Evolutionary conservation across 805 yeast genomes (phyloP).

Genomic region (Myxozyma vanderwaltii): DNA sequence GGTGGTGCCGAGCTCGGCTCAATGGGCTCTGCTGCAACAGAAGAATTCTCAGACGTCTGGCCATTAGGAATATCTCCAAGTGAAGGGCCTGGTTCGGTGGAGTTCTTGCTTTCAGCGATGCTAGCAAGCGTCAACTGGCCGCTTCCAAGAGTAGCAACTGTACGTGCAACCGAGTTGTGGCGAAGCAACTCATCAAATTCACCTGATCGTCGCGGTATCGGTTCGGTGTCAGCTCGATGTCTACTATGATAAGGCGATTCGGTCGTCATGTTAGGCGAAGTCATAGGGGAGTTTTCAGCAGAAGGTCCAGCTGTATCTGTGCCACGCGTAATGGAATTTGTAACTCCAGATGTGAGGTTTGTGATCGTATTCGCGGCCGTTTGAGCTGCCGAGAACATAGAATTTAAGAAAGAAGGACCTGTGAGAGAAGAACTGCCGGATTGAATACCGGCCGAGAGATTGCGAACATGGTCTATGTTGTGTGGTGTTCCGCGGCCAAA

Average conservation of each 20-base stretch:
- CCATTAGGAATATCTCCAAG: neutral
- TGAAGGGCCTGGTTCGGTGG: neutral
- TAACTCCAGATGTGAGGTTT: conserved; percentile 27
- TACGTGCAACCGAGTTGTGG: conserved; percentile 25
- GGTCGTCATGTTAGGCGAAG: neutral
- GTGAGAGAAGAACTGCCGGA: neutral
- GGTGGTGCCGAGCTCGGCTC: conserved; percentile 63
- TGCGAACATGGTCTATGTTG: neutral
- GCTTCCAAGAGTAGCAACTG: conserved; percentile 40
- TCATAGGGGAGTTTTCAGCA: neutral
- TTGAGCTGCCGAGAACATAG: conserved; percentile 39
- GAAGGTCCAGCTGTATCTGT: neutral
- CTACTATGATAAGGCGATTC: neutral
- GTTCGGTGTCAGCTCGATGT: conserved; percentile 27
- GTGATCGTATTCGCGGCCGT: conserved; percentile 39
- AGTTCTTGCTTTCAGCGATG: conserved; percentile 7
- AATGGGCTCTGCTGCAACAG: neutral
- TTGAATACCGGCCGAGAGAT: neutral
- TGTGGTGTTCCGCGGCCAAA: neutral
- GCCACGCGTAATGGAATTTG: conserved; percentile 1
- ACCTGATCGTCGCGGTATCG: conserved; percentile 17
- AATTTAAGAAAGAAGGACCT: conserved; percentile 17
- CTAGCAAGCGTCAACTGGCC: conserved; percentile 41
- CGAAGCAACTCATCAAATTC: conserved; percentile 17
- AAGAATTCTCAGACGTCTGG: neutral